Percentiles rank a stretch among this genome's conserved stretches.
Conservation (phyloP, 768 basidiomycete genomes). For the Phylloporus arenicola region DNA sequence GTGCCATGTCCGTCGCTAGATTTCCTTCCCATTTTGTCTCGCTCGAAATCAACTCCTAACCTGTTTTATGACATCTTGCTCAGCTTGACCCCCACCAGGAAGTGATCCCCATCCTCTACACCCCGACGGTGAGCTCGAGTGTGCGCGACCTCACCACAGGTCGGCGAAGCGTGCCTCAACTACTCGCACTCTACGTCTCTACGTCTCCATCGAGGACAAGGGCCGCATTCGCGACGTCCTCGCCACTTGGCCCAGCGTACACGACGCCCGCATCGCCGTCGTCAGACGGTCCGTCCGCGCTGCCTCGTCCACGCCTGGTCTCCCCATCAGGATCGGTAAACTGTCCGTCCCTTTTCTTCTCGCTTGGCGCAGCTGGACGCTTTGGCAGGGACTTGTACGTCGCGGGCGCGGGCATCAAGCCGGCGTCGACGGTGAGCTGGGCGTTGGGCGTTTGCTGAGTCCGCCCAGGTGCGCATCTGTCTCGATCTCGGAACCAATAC, state of each 20-base stretch:
- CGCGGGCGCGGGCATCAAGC: conserved; percentile 62
- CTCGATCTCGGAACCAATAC: conserved; percentile 78
- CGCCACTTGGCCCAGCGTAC: conserved; percentile 42
- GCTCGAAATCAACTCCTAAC: no score
- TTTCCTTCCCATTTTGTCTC: conserved; percentile 51
- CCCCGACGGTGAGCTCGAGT: conserved; percentile 66
- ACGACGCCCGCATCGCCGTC: conserved; percentile 58
- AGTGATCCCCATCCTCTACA: conserved; percentile 67
- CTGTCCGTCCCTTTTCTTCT: conserved; percentile 37
- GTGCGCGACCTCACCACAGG: conserved; percentile 33
- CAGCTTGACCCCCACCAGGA: conserved; percentile 30
- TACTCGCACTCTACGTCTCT: conserved; percentile 64
- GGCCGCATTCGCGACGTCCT: conserved; percentile 58
- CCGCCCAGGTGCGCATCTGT: conserved; percentile 51
- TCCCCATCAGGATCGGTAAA: conserved; percentile 67
- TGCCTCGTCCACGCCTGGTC: conserved; percentile 12
- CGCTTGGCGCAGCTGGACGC: not conserved
- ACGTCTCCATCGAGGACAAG: conserved; percentile 62
- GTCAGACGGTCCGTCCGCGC: conserved; percentile 56
- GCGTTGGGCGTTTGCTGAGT: not conserved
- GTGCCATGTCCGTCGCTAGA: conserved; percentile 26
- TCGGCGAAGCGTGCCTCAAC: conserved; percentile 67
- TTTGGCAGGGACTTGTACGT: conserved; percentile 55
- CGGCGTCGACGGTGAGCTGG: conserved; percentile 37
- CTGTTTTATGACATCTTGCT: conserved; percentile 64